Conservation (phyloP, 2,329 filamentous ascomycete genomes). For the Botrytis byssoidea region DNA sequence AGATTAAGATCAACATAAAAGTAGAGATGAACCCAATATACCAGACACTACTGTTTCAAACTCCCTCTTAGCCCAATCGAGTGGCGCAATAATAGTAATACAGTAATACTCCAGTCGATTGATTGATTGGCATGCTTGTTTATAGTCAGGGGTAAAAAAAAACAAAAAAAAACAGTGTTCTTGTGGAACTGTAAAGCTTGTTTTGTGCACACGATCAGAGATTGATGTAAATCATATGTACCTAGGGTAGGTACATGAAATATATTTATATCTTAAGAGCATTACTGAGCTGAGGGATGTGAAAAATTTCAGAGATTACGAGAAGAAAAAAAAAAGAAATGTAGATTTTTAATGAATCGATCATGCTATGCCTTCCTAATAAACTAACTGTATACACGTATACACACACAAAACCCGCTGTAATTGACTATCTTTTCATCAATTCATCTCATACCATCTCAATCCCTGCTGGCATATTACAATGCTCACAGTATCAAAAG, state of each 20-base stretch:
- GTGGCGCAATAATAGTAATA: not conserved
- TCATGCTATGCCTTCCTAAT: constrained; percentile 19
- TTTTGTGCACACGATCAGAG: not conserved
- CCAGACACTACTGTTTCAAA: not conserved
- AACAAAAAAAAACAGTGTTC: not conserved
- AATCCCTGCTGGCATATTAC: not conserved
- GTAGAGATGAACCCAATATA: not conserved
- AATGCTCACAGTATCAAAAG: not conserved
- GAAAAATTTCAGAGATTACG: not conserved
- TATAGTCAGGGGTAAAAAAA: not conserved
- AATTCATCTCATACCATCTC: not conserved
- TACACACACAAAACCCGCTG: constrained; percentile 8
- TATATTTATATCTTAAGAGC: not conserved
- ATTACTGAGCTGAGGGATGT: not conserved
- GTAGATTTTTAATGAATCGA: constrained; percentile 5
- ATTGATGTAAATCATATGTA: not conserved
- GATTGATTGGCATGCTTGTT: not conserved
- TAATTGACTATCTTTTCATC: constrained; percentile 4
- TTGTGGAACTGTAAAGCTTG: not conserved
- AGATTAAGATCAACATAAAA: not conserved
- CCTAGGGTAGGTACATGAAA: not conserved
- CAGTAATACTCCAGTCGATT: not conserved
- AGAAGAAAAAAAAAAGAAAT: not conserved
- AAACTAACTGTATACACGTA: constrained; percentile 17
- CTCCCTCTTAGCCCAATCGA: not conserved